A percentile compares a stretch with the other conserved stretches of the same genome.
phyloP scores from a whole-genome alignment of 148 eudicot genomes.

The Polygonum maritimum region DNA sequence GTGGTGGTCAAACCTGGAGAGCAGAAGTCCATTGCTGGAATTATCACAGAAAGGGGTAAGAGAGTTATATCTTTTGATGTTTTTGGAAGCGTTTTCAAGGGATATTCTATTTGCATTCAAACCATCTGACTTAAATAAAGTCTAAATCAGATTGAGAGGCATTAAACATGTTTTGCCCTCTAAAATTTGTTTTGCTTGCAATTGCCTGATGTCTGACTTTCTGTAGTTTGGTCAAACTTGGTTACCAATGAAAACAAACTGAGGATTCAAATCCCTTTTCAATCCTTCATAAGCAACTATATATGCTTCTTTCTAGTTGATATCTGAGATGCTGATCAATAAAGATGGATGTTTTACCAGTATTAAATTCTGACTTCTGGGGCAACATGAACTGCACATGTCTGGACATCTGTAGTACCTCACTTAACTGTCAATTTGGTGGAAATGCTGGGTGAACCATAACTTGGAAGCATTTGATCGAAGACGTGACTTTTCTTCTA shows the following conservation, averaged over 20 bases:
- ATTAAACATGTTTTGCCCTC: background rate
- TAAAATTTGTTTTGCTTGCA: background rate
- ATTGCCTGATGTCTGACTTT: background rate
- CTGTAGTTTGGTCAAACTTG: background rate
- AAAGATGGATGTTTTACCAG: background rate
- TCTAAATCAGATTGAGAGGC: background rate
- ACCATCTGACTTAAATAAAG: background rate
- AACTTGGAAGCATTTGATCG: background rate
- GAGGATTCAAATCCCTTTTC: background rate
- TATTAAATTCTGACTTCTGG: background rate
- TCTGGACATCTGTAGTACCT: background rate
- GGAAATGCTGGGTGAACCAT: background rate
- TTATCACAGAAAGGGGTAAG: slow-evolving; percentile 92
- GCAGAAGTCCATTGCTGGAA: slow-evolving; percentile 77
- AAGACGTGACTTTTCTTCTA: background rate
- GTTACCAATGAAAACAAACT: background rate
- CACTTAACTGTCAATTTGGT: background rate
- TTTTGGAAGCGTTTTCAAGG: background rate
- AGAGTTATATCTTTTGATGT: background rate
- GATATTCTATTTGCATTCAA: background rate
- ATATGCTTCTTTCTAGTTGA: background rate
- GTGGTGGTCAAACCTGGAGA: slow-evolving; percentile 92
- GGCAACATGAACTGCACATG: background rate
- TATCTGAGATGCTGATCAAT: background rate
- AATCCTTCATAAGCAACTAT: background rate